phyloP scores from a whole-genome alignment of 768 basidiomycete genomes.

The Tremella mesenterica region DNA sequence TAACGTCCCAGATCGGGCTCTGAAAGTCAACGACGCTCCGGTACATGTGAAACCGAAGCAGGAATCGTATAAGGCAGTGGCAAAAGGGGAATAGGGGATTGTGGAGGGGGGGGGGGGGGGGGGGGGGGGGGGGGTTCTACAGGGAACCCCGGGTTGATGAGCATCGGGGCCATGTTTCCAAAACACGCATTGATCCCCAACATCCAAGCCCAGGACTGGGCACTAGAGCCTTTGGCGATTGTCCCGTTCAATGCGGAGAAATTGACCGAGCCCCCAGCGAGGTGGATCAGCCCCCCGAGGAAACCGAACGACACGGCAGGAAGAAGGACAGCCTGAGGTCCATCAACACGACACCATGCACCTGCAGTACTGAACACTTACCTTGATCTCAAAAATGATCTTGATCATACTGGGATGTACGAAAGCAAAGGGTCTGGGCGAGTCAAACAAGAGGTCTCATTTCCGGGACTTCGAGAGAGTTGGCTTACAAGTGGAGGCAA shows the following conservation, averaged over 20 bases:
- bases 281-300: conserved; percentile 7
- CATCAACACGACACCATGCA: no score
- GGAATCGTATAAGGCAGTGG: no score
- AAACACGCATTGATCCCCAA: background rate
- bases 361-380: background rate
- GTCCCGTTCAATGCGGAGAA: conserved; percentile 4
- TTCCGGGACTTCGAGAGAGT: no score
- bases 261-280: conserved; percentile 7
- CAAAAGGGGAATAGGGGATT: no score
- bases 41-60: no score
- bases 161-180: conserved; percentile 4
- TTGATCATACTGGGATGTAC: conserved; percentile 4
- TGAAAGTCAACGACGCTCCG: no score
- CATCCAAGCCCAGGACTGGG: background rate
- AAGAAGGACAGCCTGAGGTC: background rate
- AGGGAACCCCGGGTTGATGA: conserved; percentile 7
- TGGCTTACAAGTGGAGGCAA: background rate
- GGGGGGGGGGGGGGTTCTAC: no score
- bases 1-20: conserved; percentile 9
- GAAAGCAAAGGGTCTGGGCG: conserved; percentile 8
- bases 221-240: background rate
- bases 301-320: conserved; percentile 2
- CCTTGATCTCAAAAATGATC: conserved; percentile 7
- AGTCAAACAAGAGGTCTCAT: no score
- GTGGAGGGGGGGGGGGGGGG: no score